Base-by-base conservation (phyloP, 192 early-diverging fungal genomes). In the Phlyctochytrium planicorne region DNA sequence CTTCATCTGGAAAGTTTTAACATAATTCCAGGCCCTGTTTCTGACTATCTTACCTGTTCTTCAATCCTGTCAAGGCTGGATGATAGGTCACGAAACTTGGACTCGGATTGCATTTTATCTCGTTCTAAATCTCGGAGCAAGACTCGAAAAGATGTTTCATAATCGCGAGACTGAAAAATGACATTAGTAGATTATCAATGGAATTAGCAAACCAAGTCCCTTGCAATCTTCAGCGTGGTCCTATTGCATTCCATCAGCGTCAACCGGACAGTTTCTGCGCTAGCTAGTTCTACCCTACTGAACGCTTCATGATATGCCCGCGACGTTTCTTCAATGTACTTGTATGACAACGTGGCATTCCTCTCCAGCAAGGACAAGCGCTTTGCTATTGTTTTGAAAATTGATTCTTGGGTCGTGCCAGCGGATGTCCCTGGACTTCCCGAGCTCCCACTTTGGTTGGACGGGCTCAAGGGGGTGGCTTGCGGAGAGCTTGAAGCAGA, bases 341-440 rank as follows among this genome's bases (percentile, higher is more conserved):
- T 67, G 67, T 75, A 75, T 4, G 72, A 69, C 57, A 81, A 68
- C 0, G 91, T 91, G 1, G 91, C 80, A 69, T 95, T 95, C 25
- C 87, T 76, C 67, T 98, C 96, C 10, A 98, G 77, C 16, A 80
- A 73, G 32, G 78, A 73, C 1, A 98, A 76, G 16, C 95, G 87
- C 63, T 91, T 93, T 82, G 93, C 88, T 33, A 98, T 94, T 4
- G 89, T 94, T 60, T 95, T 94, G 75, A 92, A 96, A 34, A 95
- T 89, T 33, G 86, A 90, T 53, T 92, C 93, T 66, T 94, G 91
- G 14, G 85, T 84, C 0, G 76, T 72, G 24, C 73, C 69, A 24
- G 62, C 37, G 27, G 55, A 57, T 10, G 40, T 50, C n/a, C n/a
- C n/a, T n/a, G n/a, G n/a, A n/a, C n/a, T n/a, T n/a, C n/a, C n/a